Conservation (phyloP, 257 asterid genomes). For the Striga asiatica region DNA sequence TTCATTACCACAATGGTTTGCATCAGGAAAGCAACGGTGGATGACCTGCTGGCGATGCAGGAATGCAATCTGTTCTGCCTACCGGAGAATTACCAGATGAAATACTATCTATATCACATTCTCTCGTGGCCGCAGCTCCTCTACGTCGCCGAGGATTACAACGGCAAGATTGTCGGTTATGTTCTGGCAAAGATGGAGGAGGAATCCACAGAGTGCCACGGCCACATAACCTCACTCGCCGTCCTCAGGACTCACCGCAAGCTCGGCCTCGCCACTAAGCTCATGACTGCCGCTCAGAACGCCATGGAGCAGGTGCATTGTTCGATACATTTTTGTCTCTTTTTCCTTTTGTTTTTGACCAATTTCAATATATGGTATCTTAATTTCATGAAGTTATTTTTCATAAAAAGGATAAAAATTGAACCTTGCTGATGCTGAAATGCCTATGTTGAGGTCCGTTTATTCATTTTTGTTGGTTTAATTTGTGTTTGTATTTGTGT, state of each 20-base stretch:
- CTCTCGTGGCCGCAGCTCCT: slow-evolving; percentile 98
- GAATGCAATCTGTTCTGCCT: slow-evolving; percentile 85
- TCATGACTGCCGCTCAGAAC: slow-evolving; percentile 97
- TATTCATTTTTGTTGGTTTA: not conserved
- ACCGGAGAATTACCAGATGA: slow-evolving; percentile 98
- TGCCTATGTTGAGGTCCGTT: no score
- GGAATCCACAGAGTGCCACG: slow-evolving; percentile 88
- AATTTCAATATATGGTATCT: not conserved
- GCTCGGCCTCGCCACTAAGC: slow-evolving; percentile 91
- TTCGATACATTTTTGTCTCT: not conserved
- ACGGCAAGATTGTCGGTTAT: slow-evolving; percentile 90
- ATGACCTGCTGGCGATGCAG: slow-evolving; percentile 89
- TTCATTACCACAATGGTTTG: slow-evolving; percentile 85
- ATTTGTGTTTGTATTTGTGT: not conserved
- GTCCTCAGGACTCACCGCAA: slow-evolving; percentile 93
- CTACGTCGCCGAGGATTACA: slow-evolving; percentile 96
- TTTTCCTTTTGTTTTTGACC: not conserved
- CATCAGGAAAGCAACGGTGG: slow-evolving; percentile 89
- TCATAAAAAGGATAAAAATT: no score
- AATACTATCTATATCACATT: slow-evolving; percentile 87
- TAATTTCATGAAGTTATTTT: not conserved
- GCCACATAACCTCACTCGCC: slow-evolving; percentile 97
- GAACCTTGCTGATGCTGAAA: no score
- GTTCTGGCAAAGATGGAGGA: slow-evolving; percentile 98
- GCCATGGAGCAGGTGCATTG: slow-evolving; percentile 82